Conservation (phyloP, 2,329 filamentous ascomycete genomes). For the Tolypocladium inflatum region DNA sequence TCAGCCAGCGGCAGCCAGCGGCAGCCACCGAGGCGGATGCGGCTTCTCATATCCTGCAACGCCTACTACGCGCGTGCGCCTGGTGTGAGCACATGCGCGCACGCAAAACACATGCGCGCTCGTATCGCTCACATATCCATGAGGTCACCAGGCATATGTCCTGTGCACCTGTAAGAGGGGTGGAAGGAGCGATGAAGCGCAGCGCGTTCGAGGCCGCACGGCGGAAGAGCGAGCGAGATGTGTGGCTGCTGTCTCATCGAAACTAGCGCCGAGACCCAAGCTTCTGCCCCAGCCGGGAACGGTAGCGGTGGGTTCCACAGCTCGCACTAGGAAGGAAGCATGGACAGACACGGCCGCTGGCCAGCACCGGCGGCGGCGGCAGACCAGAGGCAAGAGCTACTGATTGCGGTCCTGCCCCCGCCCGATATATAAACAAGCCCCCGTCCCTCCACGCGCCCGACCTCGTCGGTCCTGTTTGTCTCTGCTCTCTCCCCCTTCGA, state of each 20-base stretch:
- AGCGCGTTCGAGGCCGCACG: background rate
- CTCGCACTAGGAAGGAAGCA: background rate
- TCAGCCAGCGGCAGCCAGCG: background rate
- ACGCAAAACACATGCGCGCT: background rate
- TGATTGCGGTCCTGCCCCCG: conserved; percentile 48
- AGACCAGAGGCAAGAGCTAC: conserved; percentile 21
- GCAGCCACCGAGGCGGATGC: background rate
- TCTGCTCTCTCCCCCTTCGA: conserved; percentile 20
- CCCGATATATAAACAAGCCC: conserved; percentile 54
- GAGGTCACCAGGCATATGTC: background rate
- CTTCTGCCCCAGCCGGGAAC: conserved; percentile 2
- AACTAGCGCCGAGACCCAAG: background rate
- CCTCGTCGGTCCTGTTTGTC: conserved; percentile 25
- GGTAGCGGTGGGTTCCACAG: conserved; percentile 2
- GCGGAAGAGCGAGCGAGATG: conserved; percentile 6
- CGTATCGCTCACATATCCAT: background rate
- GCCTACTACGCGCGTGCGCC: background rate
- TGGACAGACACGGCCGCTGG: background rate
- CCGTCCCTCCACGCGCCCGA: conserved; percentile 42
- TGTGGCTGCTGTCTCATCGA: conserved; percentile 14
- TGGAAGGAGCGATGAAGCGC: background rate
- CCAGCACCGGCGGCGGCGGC: background rate
- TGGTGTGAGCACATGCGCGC: background rate
- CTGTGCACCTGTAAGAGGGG: background rate
- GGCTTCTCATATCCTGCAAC: background rate